These are phyloP conservation scores for Actinomortierella wolfii DNA, from an alignment of 371 early-diverging fungal species.

Conservation along the genomic window DNA sequence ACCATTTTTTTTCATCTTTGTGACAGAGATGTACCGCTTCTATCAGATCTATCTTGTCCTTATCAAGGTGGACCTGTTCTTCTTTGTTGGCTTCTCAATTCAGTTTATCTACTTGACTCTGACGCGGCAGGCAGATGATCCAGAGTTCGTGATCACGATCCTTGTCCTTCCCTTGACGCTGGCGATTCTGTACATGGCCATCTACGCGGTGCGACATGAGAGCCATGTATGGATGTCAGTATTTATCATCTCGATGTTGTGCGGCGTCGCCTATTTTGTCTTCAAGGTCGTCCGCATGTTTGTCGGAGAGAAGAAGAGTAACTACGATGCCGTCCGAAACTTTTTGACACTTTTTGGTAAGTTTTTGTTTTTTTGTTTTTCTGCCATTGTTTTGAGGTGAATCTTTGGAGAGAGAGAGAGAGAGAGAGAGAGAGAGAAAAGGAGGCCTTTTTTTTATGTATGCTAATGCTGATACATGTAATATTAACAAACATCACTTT, in stretches of 20 bases:
- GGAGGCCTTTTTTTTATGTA: background rate
- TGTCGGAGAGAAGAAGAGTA: conserved; percentile 57
- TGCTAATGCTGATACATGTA: too few relatives aligned
- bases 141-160: conserved; percentile 75
- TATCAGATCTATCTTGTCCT: conserved; percentile 89
- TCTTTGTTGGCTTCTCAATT: conserved; percentile 84
- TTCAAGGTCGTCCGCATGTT: conserved; percentile 87
- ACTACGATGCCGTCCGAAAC: conserved; percentile 66
- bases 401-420: too few relatives aligned
- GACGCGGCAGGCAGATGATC: conserved; percentile 49
- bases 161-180: conserved; percentile 76
- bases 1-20: background rate
- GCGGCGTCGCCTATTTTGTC: conserved; percentile 80
- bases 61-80: conserved; percentile 88
- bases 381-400: background rate
- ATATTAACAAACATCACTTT: background rate
- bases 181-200: conserved; percentile 70
- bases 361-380: conserved; percentile 4
- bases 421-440: background rate
- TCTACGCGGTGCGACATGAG: conserved; percentile 78
- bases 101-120: conserved; percentile 85
- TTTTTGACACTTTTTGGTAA: conserved; percentile 91
- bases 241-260: conserved; percentile 72
- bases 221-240: conserved; percentile 61
- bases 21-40: conserved; percentile 79